Evolutionary conservation across 106 monocot genomes (phyloP), one percentile per base, ranked within the genome.

Genomic region (Dioscorea zingiberensis): DNA sequence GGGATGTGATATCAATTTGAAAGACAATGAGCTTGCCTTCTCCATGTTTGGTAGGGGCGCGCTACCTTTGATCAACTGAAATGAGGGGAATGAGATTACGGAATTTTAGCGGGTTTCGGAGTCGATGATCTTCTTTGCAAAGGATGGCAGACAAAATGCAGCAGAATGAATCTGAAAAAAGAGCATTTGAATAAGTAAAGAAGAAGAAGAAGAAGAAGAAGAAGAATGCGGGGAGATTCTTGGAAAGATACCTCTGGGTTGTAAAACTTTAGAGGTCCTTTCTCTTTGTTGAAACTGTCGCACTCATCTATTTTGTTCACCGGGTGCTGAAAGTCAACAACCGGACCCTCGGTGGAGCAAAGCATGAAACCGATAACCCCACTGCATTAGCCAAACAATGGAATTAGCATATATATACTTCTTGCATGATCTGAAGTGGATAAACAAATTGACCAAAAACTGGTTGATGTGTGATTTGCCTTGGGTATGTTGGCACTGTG

Each of bases 291-390:
- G 27, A 64, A 76, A 18, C 62, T 30, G 4, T 75, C 74, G 56
- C 78, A 72, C 60, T 85, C 87, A 26, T 95, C 85, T 11, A 95
- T 91, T 21, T 55, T 60, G 53, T 69, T 77, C 44, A 85, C 80
- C 12, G 91, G 94, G 60, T 76, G 72, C 69, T 85, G 64, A 59
- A 95, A 91, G 64, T 95, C 76, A 15, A 95, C 87, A 4, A 62
- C 15, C 12, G 87, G 94, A 0, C 94, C 94, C 61, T 87, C 91
- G 16, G 94, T 95, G 19, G 94, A 95, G 78, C 94, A 95, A 73
- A 95, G 81, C 94, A 95, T 95, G 78, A 95, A 95, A 51, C 94
- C 94, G 44, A 95, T 95, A 4, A 95, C 91, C 21, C 94, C 94
- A 72, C 94, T 95, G 80, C 69, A 77, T 55, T 27, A 10, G 27